Base-by-base conservation (phyloP, 1,284 basidiomycete species). In the Sanghuangporus weigelae region DNA sequence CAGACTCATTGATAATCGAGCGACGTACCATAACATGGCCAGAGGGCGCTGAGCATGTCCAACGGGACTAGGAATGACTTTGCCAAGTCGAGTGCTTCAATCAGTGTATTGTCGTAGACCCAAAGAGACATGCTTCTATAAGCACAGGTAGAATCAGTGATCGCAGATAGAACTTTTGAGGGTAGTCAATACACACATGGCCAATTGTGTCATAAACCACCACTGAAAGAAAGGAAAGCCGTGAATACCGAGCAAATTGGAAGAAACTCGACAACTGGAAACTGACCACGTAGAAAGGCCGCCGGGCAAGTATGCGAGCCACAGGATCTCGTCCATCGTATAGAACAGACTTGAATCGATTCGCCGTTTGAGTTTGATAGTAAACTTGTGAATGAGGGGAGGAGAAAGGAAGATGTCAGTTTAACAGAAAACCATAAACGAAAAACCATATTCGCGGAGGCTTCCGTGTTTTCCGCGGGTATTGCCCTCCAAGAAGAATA, bases 131-230 rank as follows among this genome's bases (percentile, higher is more conserved):
- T 74, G 67, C 87, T 89, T 67, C 88, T 88, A 65, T 56, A 58
- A 36, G 66, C 62, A 63, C 60, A 31, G 12, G 7, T 19, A 16
- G 16, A 4, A 1, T 35, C 12, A 54, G 53, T 19, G 5, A 7
- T 19, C 16, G 53, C 11, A 38, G 31, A 16, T 23, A 38, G 11
- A 7, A 54, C 31, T 4, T 3, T 54, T 12, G 36, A 54, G 31
- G 5, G 31, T n/a, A 46, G 11, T 21, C 21, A 14, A 46, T 51
- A 59, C 83, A 23, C 68, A 87, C 86, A 84, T 82, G 0, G 81
- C 78, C 10, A 89, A 76, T 67, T 88, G 87, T 64, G 80, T 83
- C 51, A 82, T 77, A 70, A 90, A 89, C 90, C 90, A 92, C 54
- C 82, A 80, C 53, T 54, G 53, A 7, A 38, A 31, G 21, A 1